Conservation (phyloP, 2,329 filamentous ascomycete species). For the Amylocarpus encephaloides region DNA sequence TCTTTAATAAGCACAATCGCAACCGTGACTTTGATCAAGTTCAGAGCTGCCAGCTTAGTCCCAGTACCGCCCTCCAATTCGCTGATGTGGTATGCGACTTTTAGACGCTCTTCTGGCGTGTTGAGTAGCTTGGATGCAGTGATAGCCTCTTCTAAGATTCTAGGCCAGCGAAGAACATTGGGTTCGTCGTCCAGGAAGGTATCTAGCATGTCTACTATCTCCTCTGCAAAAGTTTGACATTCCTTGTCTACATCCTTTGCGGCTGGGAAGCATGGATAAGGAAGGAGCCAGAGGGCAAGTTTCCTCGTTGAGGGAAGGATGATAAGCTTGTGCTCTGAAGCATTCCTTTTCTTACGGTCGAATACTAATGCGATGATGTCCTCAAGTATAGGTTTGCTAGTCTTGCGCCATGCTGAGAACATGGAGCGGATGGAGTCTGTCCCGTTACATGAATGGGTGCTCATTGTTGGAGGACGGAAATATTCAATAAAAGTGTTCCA, state of each 20-base stretch:
- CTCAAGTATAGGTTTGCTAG: not conserved
- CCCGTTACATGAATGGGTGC: not conserved
- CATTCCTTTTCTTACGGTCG: slow-evolving; percentile 1
- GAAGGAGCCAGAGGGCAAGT: slow-evolving; percentile 10
- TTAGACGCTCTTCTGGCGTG: slow-evolving; percentile 6
- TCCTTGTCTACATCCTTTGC: slow-evolving; percentile 1
- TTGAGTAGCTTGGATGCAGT: slow-evolving; percentile 5
- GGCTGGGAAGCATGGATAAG: slow-evolving; percentile 7
- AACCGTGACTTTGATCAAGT: too few species aligned
- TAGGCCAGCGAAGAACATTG: slow-evolving; percentile 9
- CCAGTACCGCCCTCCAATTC: not conserved
- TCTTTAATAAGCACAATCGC: slow-evolving; percentile 1
- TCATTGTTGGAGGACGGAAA: slow-evolving; percentile 1
- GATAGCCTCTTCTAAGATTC: slow-evolving; percentile 6
- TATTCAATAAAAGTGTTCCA: slow-evolving; percentile 8
- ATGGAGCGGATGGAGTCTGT: too few species aligned
- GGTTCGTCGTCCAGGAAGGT: slow-evolving; percentile 1
- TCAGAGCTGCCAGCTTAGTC: too few species aligned
- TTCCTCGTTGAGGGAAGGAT: slow-evolving; percentile 5
- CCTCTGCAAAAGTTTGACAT: slow-evolving; percentile 5
- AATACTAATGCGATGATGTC: slow-evolving; percentile 1
- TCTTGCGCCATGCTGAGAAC: too few species aligned
- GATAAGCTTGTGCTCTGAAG: not conserved
- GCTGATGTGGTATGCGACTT: slow-evolving; percentile 8
- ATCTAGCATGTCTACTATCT: slow-evolving; percentile 4